These are phyloP conservation scores for Rhizophora apiculata DNA, from an alignment of 345 rosid genomes.

Conservation along the genomic window DNA sequence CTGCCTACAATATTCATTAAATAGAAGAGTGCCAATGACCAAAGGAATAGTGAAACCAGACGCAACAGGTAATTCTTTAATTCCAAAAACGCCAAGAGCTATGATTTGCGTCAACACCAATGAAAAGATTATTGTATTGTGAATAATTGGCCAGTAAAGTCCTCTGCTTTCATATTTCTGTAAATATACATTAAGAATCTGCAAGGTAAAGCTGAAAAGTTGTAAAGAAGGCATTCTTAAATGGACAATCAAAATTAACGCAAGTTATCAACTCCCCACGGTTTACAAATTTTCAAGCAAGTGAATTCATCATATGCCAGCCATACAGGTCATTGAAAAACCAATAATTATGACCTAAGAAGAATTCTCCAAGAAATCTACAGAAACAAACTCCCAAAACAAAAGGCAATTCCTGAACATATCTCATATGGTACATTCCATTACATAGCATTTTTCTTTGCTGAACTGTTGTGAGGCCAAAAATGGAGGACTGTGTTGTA, in stretches of 20 bases:
- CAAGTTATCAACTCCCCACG: too few species aligned
- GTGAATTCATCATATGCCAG: too few species aligned
- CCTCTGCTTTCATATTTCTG: conserved; percentile 79
- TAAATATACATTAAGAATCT: conserved; percentile 78
- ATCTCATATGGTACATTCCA: too few species aligned
- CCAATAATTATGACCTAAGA: too few species aligned
- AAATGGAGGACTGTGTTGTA: too few species aligned
- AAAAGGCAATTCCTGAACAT: too few species aligned
- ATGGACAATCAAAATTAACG: neutral
- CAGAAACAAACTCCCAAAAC: too few species aligned
- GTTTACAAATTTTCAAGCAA: too few species aligned
- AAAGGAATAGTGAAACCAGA: conserved; percentile 75
- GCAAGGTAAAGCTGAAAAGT: conserved; percentile 18
- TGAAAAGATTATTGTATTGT: conserved; percentile 84
- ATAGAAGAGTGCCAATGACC: conserved; percentile 62
- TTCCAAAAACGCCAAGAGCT: conserved; percentile 81
- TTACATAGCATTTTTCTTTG: too few species aligned
- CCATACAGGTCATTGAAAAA: too few species aligned
- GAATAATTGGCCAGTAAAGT: conserved; percentile 77
- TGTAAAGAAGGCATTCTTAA: neutral
- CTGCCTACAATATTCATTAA: conserved; percentile 76
- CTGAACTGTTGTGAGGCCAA: too few species aligned
- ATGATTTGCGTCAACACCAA: conserved; percentile 76
- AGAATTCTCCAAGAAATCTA: too few species aligned
- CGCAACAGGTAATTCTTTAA: conserved; percentile 65